Evolutionary conservation across 148 eudicot genomes (phyloP), one percentile per base, ranked within the genome.

Genomic region (Amaranthus cruentus): DNA sequence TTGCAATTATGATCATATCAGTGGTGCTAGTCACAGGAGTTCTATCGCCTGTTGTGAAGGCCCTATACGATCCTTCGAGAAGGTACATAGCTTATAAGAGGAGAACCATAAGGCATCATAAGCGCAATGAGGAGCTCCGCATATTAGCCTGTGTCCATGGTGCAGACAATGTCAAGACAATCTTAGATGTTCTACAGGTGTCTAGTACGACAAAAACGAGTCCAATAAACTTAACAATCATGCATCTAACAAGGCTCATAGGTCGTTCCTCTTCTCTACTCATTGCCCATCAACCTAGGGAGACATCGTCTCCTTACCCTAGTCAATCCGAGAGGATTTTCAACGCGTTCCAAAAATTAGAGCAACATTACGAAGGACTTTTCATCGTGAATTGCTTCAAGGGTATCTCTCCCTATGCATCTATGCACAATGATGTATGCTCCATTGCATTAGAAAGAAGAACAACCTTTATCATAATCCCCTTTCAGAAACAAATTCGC

Each of bases 361-460:
- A 83, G 47, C 80, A 79, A 48, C 83, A 81, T 6, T 62, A 73
- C 69, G 73, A 65, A 0, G 84, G 83, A 43, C 68, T 70, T 49
- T 73, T 81, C 66, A 53, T 47, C n/a, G 73, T 82, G 43, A 79
- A 86, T 6, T 80, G 83, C 71, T 83, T 71, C 61, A 86, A 82
- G 47, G 90, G 83, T 7, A 78, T 86, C 7, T 85, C 93, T 2
- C 93, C 93, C 44, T 85, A 81, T 14, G 75, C 76, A 50, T 83
- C 90, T 4, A 89, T 89, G 93, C 90, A 89, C 69, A 75, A 89
- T 13, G 93, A 89, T 52, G 87, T 87, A 2, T 89, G 93, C 82
- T 79, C 85, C 44, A 73, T 89, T 3, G 93, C 93, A 12, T 67
- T 85, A 3, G 93, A 89, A 48, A 89, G 82, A 54, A 55, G 88